A percentile compares a stretch with the other conserved stretches of the same genome.
Evolutionary conservation across 2,329 filamentous ascomycete species (phyloP).

Genomic region (Colletotrichum musicola): DNA sequence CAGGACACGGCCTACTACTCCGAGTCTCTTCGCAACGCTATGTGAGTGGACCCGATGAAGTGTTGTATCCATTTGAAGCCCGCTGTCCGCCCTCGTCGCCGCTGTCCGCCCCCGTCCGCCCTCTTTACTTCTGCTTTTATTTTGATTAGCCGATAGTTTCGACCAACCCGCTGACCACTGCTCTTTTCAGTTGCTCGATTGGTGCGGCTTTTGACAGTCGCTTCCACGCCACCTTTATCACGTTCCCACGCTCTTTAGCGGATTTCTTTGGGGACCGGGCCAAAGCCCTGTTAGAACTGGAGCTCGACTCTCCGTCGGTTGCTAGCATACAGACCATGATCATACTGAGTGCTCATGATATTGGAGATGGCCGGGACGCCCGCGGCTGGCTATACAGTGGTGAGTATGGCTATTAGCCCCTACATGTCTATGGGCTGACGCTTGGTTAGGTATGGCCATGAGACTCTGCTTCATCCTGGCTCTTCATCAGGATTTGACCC

Average conservation of each 20-base stretch:
- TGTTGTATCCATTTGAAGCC: neutral
- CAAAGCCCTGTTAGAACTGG: neutral
- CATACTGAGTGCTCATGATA: neutral
- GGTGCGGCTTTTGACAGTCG: neutral
- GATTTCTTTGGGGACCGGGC: slow-evolving; percentile 6
- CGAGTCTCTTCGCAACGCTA: neutral
- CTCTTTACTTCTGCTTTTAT: no score
- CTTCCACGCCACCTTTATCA: slow-evolving; percentile 40
- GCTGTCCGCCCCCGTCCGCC: no score
- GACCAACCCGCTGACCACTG: no score
- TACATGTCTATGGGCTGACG: neutral
- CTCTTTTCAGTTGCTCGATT: neutral
- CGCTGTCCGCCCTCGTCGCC: no score
- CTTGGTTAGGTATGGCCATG: neutral
- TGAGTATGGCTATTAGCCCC: neutral
- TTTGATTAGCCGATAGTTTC: no score
- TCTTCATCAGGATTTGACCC: neutral
- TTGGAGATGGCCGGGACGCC: neutral
- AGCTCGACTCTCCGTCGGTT: neutral
- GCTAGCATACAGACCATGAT: slow-evolving; percentile 5
- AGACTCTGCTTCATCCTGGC: neutral
- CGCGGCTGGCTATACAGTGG: neutral
- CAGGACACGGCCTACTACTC: slow-evolving; percentile 39
- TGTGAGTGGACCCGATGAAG: neutral
- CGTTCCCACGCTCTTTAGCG: slow-evolving; percentile 49